phyloP scores from a whole-genome alignment of 768 basidiomycete species.

The Leccinum sublutescens region DNA sequence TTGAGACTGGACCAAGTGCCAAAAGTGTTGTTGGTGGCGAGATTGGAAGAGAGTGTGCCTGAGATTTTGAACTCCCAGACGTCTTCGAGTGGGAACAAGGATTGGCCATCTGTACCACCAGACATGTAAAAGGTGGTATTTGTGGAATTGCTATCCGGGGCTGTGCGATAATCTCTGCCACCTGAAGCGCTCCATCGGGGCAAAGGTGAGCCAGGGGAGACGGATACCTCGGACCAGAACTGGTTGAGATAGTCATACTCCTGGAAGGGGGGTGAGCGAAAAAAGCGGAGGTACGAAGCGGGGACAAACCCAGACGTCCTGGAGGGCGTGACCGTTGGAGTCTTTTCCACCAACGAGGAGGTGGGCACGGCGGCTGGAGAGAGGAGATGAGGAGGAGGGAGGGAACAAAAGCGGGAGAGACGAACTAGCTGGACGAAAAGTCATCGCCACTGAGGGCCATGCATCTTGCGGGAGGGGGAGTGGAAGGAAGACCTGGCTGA shows the following conservation, averaged over 20 bases:
- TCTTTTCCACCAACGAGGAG: constrained; percentile 72
- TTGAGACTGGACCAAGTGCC: constrained; percentile 61
- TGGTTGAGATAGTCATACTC: constrained; percentile 75
- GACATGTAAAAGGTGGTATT: constrained; percentile 74
- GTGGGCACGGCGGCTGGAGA: constrained; percentile 65
- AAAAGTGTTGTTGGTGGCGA: constrained; percentile 40
- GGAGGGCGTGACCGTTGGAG: constrained; percentile 48
- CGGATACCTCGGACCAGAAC: constrained; percentile 67
- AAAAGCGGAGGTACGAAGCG: background rate
- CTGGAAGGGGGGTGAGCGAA: constrained; percentile 36
- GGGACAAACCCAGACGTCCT: constrained; percentile 70
- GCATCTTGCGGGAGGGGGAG: constrained; percentile 59
- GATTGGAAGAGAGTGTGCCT: constrained; percentile 71
- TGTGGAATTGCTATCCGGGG: constrained; percentile 29
- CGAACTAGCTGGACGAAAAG: constrained; percentile 81
- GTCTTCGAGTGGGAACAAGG: constrained; percentile 52
- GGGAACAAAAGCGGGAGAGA: constrained; percentile 17
- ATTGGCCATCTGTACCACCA: constrained; percentile 60
- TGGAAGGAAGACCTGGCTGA: constrained; percentile 44
- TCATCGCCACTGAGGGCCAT: constrained; percentile 65
- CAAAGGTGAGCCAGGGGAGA: constrained; percentile 55
- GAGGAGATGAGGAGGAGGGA: constrained; percentile 17
- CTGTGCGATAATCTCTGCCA: constrained; percentile 62
- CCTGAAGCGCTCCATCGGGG: constrained; percentile 72
- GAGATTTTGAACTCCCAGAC: constrained; percentile 70